A percentile compares a stretch with the other conserved stretches of the same genome.
These are phyloP conservation scores for Trichoderma gamsii DNA, from an alignment of 495 filamentous ascomycete species.

Conservation along the genomic window DNA sequence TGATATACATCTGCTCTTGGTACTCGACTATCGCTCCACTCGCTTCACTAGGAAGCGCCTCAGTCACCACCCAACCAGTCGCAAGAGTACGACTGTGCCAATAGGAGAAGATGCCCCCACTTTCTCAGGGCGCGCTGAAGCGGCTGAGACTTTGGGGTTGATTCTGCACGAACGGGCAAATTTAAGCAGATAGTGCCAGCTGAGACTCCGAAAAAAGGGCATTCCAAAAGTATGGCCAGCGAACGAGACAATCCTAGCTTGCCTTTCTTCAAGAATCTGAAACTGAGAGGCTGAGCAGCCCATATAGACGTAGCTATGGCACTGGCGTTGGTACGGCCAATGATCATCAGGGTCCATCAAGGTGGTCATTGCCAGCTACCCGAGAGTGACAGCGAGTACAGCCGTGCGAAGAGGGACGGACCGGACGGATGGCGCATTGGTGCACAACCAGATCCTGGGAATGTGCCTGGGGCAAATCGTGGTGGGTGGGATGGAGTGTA, in stretches of 20 bases:
- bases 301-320: too few species aligned
- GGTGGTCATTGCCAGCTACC: not conserved
- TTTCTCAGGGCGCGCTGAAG: not conserved
- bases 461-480: not conserved
- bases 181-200: not conserved
- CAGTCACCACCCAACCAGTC: not conserved
- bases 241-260: not conserved
- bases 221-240: not conserved
- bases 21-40: not conserved
- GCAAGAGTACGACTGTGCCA: not conserved
- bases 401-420: not conserved
- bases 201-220: not conserved
- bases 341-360: too few species aligned
- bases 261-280: not conserved
- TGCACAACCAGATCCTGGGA: not conserved
- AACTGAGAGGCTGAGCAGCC: too few species aligned
- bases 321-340: too few species aligned
- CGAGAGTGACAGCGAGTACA: not conserved
- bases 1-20: not conserved
- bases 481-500: not conserved
- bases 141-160: not conserved
- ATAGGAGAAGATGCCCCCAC: not conserved
- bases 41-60: not conserved
- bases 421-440: not conserved
- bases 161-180: not conserved